A percentile compares a stretch with the other conserved stretches of the same genome.
phyloP scores from a whole-genome alignment of 305 asterid species.

The Solanum aculeatissimum region DNA sequence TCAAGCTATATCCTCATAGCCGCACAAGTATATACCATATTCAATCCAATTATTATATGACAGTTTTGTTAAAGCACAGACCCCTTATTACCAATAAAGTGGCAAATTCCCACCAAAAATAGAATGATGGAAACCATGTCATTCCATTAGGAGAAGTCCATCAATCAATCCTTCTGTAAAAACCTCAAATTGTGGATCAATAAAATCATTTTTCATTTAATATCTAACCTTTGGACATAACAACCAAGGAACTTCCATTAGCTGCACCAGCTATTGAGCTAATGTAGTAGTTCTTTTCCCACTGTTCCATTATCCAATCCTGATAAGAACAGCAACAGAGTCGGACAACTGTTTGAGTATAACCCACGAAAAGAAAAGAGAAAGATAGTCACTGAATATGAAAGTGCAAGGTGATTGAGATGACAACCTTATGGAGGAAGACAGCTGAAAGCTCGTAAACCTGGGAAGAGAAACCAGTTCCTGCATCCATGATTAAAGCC shows the following conservation, averaged over 20 bases:
- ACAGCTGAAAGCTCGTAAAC: slow-evolving; percentile 90
- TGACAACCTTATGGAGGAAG: slow-evolving; percentile 85
- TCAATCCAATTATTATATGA: background rate
- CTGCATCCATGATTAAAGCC: slow-evolving; percentile 99
- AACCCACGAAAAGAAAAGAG: background rate
- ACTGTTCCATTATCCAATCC: slow-evolving; percentile 99
- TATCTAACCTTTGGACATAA: slow-evolving; percentile 91
- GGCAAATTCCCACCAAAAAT: background rate
- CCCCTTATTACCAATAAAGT: background rate
- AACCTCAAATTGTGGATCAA: background rate
- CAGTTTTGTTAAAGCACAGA: background rate
- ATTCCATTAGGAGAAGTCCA: background rate
- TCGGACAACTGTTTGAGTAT: background rate
- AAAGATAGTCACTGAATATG: background rate
- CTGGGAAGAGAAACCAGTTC: slow-evolving; percentile 83
- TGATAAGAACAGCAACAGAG: slow-evolving; percentile 14
- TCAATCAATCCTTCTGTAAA: background rate
- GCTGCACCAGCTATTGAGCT: slow-evolving; percentile 98
- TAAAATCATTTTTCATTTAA: background rate
- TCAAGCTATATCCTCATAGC: background rate
- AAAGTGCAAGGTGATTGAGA: background rate
- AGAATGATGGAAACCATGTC: background rate
- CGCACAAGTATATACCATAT: background rate
- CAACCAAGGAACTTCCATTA: slow-evolving; percentile 90
- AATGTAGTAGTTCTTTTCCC: slow-evolving; percentile 95